Evolutionary conservation across 2,329 filamentous ascomycete species (phyloP), one percentile per base, ranked within the genome.

Genomic region (Exophiala lecanii-corni): DNA sequence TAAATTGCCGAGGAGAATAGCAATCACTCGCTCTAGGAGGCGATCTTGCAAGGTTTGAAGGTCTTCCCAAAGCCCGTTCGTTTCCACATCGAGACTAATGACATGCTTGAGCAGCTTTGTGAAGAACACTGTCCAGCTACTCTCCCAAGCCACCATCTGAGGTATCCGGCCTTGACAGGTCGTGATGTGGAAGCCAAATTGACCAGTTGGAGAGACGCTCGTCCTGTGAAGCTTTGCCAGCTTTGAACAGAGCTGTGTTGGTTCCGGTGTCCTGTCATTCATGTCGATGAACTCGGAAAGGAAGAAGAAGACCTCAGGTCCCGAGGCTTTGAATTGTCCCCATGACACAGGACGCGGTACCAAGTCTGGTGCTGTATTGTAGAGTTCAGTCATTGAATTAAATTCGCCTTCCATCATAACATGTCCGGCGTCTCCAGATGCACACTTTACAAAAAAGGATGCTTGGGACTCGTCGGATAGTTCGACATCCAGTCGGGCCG

Each of bases 121-220:
- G 46, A 67, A 72, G 47, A 62, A 68, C 1, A 45, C 45, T 3
- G 63, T 60, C 68, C 67, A 71, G 39, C 55, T 68, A n/a, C 55
- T 50, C 16, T 66, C 59, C 64, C 62, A 70, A 2, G 37, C 47
- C 1, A 59, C 58, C 1, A 39, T 48, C 38, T 62, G 60, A 7
- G 57, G 43, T 1, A 53, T 49, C 5, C 48, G 50, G 2, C 65
- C 64, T 13, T 59, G 55, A n/a, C 55, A 65, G 1, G 62, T 67
- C 3, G 54, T 53, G 17, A 61, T 44, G 15, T 59, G 59, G 41
- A 65, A 69, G 2, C 64, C 67, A 41, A 68, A 68, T 42, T 61
- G 59, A 1, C 62, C 62, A 9, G 54, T 63, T 0, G 59, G 56
- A 12, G 60, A 65, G 13, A 36, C 41, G 45, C 61, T 63, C 4